Percentiles rank a stretch among this genome's conserved stretches.
Conservation (phyloP, 2,329 filamentous ascomycete genomes). For the Pseudohalonectria lignicola region DNA sequence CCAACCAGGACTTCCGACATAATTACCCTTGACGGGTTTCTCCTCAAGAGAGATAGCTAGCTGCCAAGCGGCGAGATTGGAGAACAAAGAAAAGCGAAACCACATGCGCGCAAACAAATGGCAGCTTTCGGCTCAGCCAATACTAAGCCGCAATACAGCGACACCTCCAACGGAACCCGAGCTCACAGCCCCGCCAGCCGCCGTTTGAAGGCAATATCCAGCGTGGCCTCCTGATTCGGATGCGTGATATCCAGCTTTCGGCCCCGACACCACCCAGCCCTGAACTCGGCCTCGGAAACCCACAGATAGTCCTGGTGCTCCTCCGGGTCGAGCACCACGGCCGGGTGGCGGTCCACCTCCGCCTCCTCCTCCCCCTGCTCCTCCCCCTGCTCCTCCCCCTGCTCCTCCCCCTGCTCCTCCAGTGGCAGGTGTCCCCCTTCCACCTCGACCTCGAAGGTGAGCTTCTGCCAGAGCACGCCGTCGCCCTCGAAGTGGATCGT, state of each 20-base stretch:
- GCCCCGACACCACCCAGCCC: constrained; percentile 14
- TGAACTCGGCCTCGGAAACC: constrained; percentile 25
- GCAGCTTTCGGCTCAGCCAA: too few species aligned
- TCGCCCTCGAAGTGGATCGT: constrained; percentile 9
- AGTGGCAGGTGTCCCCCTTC: constrained; percentile 3
- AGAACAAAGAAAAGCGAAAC: too few species aligned
- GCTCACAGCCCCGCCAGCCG: too few species aligned
- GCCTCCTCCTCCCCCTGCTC: not conserved
- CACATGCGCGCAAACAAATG: too few species aligned
- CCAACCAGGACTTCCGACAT: too few species aligned
- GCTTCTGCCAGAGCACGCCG: constrained; percentile 5
- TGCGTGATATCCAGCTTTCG: constrained; percentile 6
- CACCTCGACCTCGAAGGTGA: constrained; percentile 25
- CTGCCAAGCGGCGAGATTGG: too few species aligned
- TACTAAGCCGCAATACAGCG: too few species aligned
- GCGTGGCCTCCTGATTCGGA: constrained; percentile 16
- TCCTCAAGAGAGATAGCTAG: too few species aligned
- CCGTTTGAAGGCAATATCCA: constrained; percentile 19
- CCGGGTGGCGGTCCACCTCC: not conserved
- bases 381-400: not conserved
- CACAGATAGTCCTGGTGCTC: constrained; percentile 28
- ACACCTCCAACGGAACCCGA: too few species aligned
- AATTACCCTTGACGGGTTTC: too few species aligned
- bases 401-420: not conserved
- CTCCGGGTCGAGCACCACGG: constrained; percentile 24